Evolutionary conservation across 2,329 filamentous ascomycete species (phyloP), one percentile per base, ranked within the genome.

Genomic region (Verticillium tricorpus): DNA sequence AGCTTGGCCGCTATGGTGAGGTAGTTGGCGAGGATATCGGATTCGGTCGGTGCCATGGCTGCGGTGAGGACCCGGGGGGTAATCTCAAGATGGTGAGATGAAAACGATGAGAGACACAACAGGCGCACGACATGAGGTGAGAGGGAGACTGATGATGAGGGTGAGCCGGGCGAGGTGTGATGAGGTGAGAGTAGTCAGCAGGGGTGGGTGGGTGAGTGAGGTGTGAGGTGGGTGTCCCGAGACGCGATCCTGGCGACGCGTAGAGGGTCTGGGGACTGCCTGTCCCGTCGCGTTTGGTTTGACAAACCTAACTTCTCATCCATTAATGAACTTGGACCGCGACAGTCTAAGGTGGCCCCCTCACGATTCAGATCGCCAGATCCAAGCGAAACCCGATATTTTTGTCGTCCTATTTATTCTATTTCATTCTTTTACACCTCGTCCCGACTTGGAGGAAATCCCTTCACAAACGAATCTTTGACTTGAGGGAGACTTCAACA

Each of bases 1-100:
- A 96, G 81, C 32, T 89, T 83, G 8, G 92, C 88, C 14, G 92
- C 90, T 34, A 89, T 82, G 39, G 96, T 84, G 62, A 96, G 85
- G 73, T 94, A 96, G 74, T 89, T 89, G 69, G 82, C 82, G 59
- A 96, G 84, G 66, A 96, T 90, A 32, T 86, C 84, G 61, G 85
- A 80, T 77, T 96, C 93, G 55, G 87, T 89, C 9, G 89, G 88
- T 3, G 90, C 80, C 89, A 93, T 92, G 63, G 65, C 78, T 60
- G 57, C 60, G 59, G 9, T 1, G 25, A 12, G 17, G 25, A 28
- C 12, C 14, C 12, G 45, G 19, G 28, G 5, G 28, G 28, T 28
- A 5, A 40, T 40, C 17, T 40, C 45, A 25, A 50, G 45, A 19
- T 8, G 1, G 39, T 19, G n/a, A 45, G 15, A n/a, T 2, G 2